phyloP scores from a whole-genome alignment of 805 yeast genomes.

The Metschnikowia kofuensis region DNA sequence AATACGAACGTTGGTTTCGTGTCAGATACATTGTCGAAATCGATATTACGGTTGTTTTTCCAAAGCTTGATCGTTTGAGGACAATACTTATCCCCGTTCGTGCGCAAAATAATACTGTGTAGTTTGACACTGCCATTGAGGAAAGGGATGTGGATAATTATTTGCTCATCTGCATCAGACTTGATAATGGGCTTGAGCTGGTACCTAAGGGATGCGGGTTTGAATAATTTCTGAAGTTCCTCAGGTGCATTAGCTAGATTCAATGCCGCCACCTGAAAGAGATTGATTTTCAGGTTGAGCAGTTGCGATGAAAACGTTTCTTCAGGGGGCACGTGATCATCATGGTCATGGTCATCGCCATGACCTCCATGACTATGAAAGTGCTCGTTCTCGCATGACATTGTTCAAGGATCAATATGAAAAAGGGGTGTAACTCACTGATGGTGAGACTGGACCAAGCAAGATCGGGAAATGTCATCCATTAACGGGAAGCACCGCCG shows the following conservation, averaged over 20 bases:
- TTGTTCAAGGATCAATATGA: background rate
- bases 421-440: background rate
- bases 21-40: constrained; percentile 60
- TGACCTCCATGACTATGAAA: constrained; percentile 7
- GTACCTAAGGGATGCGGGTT: constrained; percentile 47
- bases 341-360: constrained; percentile 27
- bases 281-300: constrained; percentile 58
- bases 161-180: constrained; percentile 80
- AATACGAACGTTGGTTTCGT: constrained; percentile 49
- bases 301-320: constrained; percentile 71
- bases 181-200: constrained; percentile 46
- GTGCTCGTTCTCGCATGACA: constrained; percentile 16
- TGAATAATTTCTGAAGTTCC: constrained; percentile 53
- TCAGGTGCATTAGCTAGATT: constrained; percentile 55
- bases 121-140: constrained; percentile 65
- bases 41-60: constrained; percentile 69
- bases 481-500: too few relatives aligned
- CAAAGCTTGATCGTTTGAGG: constrained; percentile 68
- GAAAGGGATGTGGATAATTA: constrained; percentile 77
- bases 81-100: constrained; percentile 59
- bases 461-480: too few relatives aligned
- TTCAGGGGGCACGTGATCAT: constrained; percentile 52
- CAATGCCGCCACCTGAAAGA: constrained; percentile 57
- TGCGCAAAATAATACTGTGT: constrained; percentile 68
- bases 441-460: too few relatives aligned